These are phyloP conservation scores for Ceratonia siliqua DNA, from an alignment of 306 rosid species.

Conservation along the genomic window DNA sequence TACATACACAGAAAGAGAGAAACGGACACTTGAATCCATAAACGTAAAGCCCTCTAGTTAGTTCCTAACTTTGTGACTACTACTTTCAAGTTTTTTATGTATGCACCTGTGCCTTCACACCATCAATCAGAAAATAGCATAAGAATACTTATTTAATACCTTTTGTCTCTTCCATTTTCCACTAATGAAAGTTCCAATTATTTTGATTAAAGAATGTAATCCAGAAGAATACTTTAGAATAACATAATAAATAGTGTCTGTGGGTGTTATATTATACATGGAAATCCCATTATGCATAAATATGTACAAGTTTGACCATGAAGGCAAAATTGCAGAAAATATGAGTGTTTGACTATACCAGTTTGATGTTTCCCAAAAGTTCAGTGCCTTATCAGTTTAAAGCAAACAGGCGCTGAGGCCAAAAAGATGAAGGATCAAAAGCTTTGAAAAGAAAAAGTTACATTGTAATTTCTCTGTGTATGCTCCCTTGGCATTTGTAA, in stretches of 20 bases:
- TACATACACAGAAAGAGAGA: not conserved
- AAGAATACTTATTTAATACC: not conserved
- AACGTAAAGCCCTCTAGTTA: not conserved
- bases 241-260: not conserved
- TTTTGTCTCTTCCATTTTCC: constrained; percentile 3
- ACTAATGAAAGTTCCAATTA: not conserved
- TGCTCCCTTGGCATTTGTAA: not conserved
- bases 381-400: not conserved
- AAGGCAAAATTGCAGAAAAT: constrained; percentile 3
- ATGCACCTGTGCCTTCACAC: not conserved
- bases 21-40: not conserved
- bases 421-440: constrained; percentile 2
- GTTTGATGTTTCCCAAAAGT: constrained; percentile 33
- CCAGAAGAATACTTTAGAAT: constrained; percentile 4
- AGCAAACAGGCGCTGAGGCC: not conserved
- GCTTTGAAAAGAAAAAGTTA: not conserved
- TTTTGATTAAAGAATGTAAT: not conserved
- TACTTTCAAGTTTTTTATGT: not conserved
- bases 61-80: not conserved
- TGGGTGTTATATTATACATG: not conserved
- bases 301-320: constrained; percentile 32
- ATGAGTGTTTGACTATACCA: constrained; percentile 34
- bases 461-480: not conserved
- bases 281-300: not conserved
- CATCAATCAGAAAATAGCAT: not conserved